Conservation (phyloP, 192 early-diverging fungal species). For the Tieghemiomyces parasiticus region DNA sequence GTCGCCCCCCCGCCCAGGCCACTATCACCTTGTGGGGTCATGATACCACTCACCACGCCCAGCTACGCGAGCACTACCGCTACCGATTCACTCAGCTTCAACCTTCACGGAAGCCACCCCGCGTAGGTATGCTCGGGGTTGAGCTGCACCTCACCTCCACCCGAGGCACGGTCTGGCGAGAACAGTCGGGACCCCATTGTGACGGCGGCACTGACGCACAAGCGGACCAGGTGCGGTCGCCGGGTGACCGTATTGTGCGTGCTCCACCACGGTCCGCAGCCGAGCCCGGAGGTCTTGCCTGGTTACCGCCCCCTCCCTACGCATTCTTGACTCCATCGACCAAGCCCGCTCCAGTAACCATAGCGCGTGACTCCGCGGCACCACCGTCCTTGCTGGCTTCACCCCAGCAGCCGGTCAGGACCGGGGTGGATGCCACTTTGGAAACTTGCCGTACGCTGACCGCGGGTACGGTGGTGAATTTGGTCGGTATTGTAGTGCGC, state of each 20-base stretch:
- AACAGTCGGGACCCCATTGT: too few species aligned
- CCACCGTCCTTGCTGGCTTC: too few species aligned
- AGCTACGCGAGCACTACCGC: background rate
- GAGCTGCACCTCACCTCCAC: background rate
- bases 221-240: background rate
- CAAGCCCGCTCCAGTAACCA: background rate
- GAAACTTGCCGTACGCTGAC: background rate
- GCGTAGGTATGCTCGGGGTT: too few species aligned
- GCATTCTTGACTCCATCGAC: background rate
- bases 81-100: background rate
- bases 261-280: background rate
- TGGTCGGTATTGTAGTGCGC: background rate
- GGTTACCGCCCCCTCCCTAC: background rate
- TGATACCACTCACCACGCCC: background rate
- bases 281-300: background rate
- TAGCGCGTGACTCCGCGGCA: background rate
- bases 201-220: too few species aligned
- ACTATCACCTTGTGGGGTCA: constrained; percentile 3
- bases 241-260: background rate
- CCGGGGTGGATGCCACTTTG: background rate
- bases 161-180: background rate
- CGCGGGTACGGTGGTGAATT: background rate
- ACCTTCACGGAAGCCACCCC: background rate
- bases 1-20: background rate
- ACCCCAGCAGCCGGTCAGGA: too few species aligned